Percentiles rank a stretch among this genome's conserved stretches.
Evolutionary conservation across 2,329 filamentous ascomycete genomes (phyloP).

Genomic region (Teratosphaeria destructans): DNA sequence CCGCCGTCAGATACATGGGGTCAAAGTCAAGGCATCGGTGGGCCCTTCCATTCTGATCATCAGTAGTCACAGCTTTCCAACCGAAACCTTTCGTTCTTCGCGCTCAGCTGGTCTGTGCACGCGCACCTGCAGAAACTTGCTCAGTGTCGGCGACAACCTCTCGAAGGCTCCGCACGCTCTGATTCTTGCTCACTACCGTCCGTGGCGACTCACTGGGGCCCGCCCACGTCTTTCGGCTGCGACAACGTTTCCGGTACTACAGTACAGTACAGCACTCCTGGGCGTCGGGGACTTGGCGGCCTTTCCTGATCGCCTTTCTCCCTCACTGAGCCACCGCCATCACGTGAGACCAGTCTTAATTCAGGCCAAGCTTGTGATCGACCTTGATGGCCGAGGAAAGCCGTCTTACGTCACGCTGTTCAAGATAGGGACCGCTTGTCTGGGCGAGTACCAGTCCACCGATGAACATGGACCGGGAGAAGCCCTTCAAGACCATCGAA

Average conservation of each 20-base stretch:
- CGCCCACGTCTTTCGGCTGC: not conserved
- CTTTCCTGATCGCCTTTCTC: not conserved
- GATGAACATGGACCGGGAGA: slow-evolving; percentile 16
- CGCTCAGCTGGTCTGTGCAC: not conserved
- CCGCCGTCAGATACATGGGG: not conserved
- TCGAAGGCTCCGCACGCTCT: not conserved
- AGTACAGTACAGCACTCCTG: not conserved
- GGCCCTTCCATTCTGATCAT: not conserved
- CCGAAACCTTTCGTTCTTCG: not conserved
- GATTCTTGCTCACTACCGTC: not conserved
- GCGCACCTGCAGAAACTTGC: not conserved
- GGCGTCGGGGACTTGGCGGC: not conserved
- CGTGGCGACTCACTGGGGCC: not conserved
- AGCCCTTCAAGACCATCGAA: slow-evolving; percentile 27
- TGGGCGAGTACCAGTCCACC: not conserved
- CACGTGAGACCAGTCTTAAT: not conserved
- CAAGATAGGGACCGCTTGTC: not conserved
- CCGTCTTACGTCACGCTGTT: slow-evolving; percentile 1
- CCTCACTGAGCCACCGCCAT: not conserved
- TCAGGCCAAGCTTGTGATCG: not conserved
- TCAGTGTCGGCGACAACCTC: not conserved
- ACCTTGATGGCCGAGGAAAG: slow-evolving; percentile 1
- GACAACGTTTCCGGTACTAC: not conserved
- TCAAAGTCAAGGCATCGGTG: not conserved
- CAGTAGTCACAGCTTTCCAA: not conserved